Conservation (phyloP, 208 protist species). For the Crithidia bombi region DNA sequence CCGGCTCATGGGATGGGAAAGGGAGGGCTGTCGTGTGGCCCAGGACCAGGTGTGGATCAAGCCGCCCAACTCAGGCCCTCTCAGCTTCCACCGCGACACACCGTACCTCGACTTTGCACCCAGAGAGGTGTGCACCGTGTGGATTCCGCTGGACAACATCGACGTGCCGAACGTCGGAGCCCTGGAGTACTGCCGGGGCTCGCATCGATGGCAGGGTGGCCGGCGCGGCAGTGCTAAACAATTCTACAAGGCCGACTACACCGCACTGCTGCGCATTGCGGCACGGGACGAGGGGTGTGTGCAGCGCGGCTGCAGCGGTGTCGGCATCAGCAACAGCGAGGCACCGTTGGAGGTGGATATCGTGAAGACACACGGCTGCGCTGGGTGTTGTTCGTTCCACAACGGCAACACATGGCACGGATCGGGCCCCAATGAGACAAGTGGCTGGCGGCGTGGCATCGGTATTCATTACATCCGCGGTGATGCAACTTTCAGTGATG, state of each 20-base stretch:
- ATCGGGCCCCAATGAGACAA: constrained; percentile 29
- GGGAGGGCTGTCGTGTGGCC: constrained; percentile 37
- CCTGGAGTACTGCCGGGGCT: constrained; percentile 52
- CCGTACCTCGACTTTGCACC: constrained; percentile 48
- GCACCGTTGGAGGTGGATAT: not conserved
- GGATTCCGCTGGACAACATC: constrained; percentile 41
- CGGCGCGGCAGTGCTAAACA: constrained; percentile 45
- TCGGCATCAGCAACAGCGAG: not conserved
- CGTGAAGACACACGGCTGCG: constrained; percentile 26
- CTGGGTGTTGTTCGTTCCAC: constrained; percentile 38
- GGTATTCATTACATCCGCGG: constrained; percentile 49
- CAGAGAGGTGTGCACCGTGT: constrained; percentile 53
- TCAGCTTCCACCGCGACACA: constrained; percentile 60
- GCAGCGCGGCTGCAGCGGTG: not conserved
- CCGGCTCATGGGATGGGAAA: constrained; percentile 42
- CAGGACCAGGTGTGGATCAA: constrained; percentile 59
- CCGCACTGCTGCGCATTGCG: constrained; percentile 31
- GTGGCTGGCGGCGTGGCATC: constrained; percentile 35
- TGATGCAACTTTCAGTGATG: constrained; percentile 23
- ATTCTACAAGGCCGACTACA: constrained; percentile 53
- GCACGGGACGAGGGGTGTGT: constrained; percentile 30
- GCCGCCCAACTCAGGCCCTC: constrained; percentile 34
- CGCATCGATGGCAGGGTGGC: constrained; percentile 31
- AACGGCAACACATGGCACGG: constrained; percentile 48
- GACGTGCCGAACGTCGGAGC: constrained; percentile 30